These are phyloP conservation scores for Saxophila tyrrhenica DNA, from an alignment of 495 filamentous ascomycete genomes.

Conservation along the genomic window DNA sequence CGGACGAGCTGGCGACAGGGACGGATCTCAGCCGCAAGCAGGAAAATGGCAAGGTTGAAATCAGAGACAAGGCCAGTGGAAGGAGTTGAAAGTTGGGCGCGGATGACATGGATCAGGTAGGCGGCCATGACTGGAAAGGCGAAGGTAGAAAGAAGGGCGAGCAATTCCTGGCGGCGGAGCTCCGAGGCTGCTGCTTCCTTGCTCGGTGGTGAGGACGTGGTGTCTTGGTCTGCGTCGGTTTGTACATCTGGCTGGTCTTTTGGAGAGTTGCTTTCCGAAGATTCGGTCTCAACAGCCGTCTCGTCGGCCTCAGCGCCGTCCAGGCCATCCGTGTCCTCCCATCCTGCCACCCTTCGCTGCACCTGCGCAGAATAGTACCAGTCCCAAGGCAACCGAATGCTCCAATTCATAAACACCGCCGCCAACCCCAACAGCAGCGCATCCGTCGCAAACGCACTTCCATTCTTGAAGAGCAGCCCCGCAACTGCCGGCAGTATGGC, in stretches of 20 bases:
- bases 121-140: constrained; percentile 58
- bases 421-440: constrained; percentile 66
- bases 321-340: constrained; percentile 21
- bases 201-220: constrained; percentile 14
- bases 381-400: constrained; percentile 81
- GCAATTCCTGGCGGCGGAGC: constrained; percentile 60
- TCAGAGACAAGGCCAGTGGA: constrained; percentile 51
- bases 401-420: constrained; percentile 87
- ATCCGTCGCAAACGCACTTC: constrained; percentile 72
- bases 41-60: constrained; percentile 72
- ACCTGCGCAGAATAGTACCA: constrained; percentile 78
- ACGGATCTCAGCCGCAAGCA: constrained; percentile 74
- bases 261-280: constrained; percentile 20
- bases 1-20: constrained; percentile 72
- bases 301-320: constrained; percentile 29
- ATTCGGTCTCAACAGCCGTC: constrained; percentile 5
- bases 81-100: constrained; percentile 54
- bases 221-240: constrained; percentile 32
- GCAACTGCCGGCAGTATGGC: constrained; percentile 76
- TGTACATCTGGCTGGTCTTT: constrained; percentile 31
- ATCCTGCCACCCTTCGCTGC: constrained; percentile 13
- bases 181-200: constrained; percentile 32
- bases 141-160: constrained; percentile 70
- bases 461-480: constrained; percentile 76
- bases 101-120: constrained; percentile 22